phyloP scores from a whole-genome alignment of 148 eudicot genomes.

The Hydrangea macrophylla region DNA sequence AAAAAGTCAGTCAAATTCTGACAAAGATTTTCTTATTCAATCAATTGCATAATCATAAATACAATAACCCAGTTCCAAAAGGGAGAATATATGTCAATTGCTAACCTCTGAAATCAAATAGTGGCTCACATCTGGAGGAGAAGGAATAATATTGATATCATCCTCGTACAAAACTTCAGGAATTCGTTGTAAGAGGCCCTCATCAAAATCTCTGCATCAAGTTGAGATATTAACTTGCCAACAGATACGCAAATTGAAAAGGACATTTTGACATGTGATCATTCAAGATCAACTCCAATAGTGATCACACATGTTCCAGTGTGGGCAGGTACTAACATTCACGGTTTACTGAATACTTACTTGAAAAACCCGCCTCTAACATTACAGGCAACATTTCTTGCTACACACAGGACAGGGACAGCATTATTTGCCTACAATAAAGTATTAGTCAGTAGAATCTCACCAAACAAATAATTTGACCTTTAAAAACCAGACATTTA shows the following conservation, averaged over 20 bases:
- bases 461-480: not conserved
- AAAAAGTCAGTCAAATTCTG: not conserved
- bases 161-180: conserved; percentile 80
- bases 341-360: conserved; percentile 40
- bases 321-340: not conserved
- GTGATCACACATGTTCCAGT: not conserved
- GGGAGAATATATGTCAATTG: not conserved
- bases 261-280: not conserved
- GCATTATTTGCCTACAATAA: conserved; percentile 72
- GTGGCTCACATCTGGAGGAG: conserved; percentile 95
- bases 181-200: conserved; percentile 66
- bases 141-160: conserved; percentile 58
- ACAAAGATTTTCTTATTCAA: not conserved
- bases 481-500: not conserved
- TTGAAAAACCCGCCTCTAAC: conserved; percentile 99
- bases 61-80: conserved; percentile 4
- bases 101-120: conserved; percentile 85
- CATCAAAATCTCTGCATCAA: conserved; percentile 84
- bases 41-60: not conserved
- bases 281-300: not conserved
- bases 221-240: conserved; percentile 15
- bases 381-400: conserved; percentile 96
- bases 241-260: not conserved
- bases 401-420: conserved; percentile 90
- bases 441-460: conserved; percentile 9